phyloP scores from a whole-genome alignment of 2,329 filamentous ascomycete species.

The Acrocalymma vagum region DNA sequence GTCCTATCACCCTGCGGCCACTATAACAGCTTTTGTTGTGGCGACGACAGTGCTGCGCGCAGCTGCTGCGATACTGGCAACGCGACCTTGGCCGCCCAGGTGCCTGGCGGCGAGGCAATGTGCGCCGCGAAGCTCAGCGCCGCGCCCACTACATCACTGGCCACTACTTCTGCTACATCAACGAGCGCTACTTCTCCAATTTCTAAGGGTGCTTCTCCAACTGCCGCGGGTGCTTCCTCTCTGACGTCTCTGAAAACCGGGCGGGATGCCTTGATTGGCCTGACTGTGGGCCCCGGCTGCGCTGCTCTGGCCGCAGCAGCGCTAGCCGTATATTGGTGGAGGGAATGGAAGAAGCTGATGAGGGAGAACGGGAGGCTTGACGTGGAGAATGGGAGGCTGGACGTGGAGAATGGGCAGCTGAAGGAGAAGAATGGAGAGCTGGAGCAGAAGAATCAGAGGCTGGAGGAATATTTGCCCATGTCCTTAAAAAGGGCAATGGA shows the following conservation, averaged over 20 bases:
- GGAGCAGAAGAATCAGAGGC: neutral
- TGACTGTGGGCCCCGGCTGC: neutral
- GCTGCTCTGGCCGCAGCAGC: neutral
- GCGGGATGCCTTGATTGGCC: conserved; percentile 1
- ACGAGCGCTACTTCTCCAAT: neutral
- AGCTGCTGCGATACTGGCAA: conserved; percentile 7
- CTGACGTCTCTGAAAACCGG: neutral
- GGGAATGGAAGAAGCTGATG: neutral
- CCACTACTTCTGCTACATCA: neutral
- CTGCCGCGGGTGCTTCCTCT: neutral
- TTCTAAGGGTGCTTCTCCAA: neutral
- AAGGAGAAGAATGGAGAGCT: neutral
- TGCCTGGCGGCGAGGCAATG: conserved; percentile 1
- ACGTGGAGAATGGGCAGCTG: neutral
- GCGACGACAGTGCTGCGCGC: conserved; percentile 5
- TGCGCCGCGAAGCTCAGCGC: neutral
- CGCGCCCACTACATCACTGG: no score
- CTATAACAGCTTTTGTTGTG: conserved; percentile 10
- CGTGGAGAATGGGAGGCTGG: neutral
- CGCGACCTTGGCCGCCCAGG: conserved; percentile 1
- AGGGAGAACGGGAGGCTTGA: neutral
- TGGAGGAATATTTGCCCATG: neutral
- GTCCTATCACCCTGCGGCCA: conserved; percentile 5
- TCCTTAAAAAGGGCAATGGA: neutral
- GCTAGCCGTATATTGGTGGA: neutral